phyloP scores from a whole-genome alignment of 768 basidiomycete genomes.

The Coprinopsis strossmayeri region DNA sequence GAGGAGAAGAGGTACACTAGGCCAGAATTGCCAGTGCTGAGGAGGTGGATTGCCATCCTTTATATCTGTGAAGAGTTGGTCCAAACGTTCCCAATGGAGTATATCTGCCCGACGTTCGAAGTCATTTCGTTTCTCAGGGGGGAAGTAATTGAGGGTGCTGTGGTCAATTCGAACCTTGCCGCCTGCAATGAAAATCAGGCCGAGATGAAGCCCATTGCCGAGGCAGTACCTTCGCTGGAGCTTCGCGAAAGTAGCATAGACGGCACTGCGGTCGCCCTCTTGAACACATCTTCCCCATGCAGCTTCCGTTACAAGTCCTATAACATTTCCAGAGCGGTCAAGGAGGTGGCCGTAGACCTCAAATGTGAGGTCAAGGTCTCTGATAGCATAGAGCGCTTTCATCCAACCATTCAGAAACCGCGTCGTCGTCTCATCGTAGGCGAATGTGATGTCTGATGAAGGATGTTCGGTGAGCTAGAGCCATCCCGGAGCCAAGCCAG shows the following conservation, averaged over 20 bases:
- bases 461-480: neutral
- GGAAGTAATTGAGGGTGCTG: conserved; percentile 14
- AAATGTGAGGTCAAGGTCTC: conserved; percentile 29
- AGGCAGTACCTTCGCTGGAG: conserved; percentile 21
- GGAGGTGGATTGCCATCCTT: conserved; percentile 1
- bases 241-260: conserved; percentile 25
- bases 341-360: conserved; percentile 29
- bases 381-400: conserved; percentile 21
- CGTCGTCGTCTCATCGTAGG: conserved; percentile 25
- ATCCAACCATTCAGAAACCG: conserved; percentile 23
- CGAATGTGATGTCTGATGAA: conserved; percentile 21
- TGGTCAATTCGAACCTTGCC: conserved; percentile 30
- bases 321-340: conserved; percentile 22
- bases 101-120: conserved; percentile 17
- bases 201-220: conserved; percentile 12
- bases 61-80: conserved; percentile 21
- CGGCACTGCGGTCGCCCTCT: conserved; percentile 20
- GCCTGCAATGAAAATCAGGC: conserved; percentile 24
- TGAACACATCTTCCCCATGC: conserved; percentile 24
- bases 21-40: conserved; percentile 2
- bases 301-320: conserved; percentile 31
- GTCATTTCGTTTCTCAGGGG: conserved; percentile 13
- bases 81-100: conserved; percentile 23
- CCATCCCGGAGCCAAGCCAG: neutral
- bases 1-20: neutral